Conservation (phyloP, 2,329 filamentous ascomycete genomes). For the Paecilomyces dactylethromorphus region DNA sequence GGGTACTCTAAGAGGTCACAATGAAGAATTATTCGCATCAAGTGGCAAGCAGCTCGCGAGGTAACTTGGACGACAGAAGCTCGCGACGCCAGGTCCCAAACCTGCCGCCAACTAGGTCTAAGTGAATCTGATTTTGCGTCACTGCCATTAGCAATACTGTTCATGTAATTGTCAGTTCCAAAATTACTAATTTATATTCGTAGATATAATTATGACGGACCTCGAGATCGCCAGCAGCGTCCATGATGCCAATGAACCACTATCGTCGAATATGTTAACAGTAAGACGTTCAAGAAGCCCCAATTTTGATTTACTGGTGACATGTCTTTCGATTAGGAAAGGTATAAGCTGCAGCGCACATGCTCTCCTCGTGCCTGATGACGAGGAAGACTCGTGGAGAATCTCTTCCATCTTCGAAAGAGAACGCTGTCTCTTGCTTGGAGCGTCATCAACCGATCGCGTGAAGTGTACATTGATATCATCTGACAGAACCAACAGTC, state of each 20-base stretch:
- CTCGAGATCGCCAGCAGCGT: slow-evolving; percentile 74
- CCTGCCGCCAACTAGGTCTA: slow-evolving; percentile 56
- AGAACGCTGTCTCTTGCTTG: slow-evolving; percentile 30
- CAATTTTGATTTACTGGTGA: slow-evolving; percentile 47
- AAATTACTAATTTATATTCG: not conserved
- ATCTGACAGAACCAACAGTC: slow-evolving; percentile 32
- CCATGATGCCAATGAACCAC: slow-evolving; percentile 64
- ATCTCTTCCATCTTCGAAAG: slow-evolving; percentile 30
- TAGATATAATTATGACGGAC: slow-evolving; percentile 41
- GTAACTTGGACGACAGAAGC: slow-evolving; percentile 63
- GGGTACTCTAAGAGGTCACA: slow-evolving; percentile 61
- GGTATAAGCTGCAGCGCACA: slow-evolving; percentile 51
- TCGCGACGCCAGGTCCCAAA: slow-evolving; percentile 69
- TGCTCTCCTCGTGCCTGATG: slow-evolving; percentile 34
- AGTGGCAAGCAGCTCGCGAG: slow-evolving; percentile 69
- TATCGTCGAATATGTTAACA: slow-evolving; percentile 62
- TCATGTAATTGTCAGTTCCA: not conserved
- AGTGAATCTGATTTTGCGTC: slow-evolving; percentile 36
- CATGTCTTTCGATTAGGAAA: slow-evolving; percentile 43
- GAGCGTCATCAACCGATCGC: slow-evolving; percentile 8
- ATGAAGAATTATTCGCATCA: slow-evolving; percentile 63
- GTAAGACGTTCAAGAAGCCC: slow-evolving; percentile 54
- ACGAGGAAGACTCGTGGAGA: slow-evolving; percentile 26
- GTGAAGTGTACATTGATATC: slow-evolving; percentile 10
- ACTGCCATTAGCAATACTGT: slow-evolving; percentile 26